Percentiles rank a stretch among this genome's conserved stretches.
phyloP scores from a whole-genome alignment of 371 early-diverging fungal genomes.

The Gilbertella persicaria region DNA sequence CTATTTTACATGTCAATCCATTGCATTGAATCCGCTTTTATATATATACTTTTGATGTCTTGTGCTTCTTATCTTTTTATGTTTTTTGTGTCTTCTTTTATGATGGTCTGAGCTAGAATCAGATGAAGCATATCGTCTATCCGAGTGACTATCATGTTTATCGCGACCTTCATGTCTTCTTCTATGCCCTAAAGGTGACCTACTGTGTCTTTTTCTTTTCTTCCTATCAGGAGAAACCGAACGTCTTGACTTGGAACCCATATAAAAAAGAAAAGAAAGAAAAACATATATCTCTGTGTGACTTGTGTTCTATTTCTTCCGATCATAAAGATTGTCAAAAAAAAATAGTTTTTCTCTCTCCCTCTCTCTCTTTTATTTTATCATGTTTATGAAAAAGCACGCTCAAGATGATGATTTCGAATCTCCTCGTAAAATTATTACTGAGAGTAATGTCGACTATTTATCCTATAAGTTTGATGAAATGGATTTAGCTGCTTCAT shows the following conservation, averaged over 20 bases:
- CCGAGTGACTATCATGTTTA: neutral
- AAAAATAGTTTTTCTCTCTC: neutral
- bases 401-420: conserved; percentile 21
- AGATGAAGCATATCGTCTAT: conserved; percentile 2
- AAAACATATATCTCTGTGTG: neutral
- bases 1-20: conserved; percentile 7
- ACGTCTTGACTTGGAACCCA: neutral
- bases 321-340: no score
- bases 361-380: neutral
- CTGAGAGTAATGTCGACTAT: conserved; percentile 59
- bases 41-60: conserved; percentile 29
- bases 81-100: conserved; percentile 12
- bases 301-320: neutral
- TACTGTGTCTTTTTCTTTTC: neutral
- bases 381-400: conserved; percentile 13
- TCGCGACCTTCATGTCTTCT: conserved; percentile 2
- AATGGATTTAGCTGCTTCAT: conserved; percentile 56
- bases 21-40: neutral
- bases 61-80: conserved; percentile 40
- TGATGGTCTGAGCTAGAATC: neutral
- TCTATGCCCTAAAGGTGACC: conserved; percentile 4
- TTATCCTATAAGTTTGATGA: conserved; percentile 59
- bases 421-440: conserved; percentile 5
- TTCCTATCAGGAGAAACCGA: neutral
- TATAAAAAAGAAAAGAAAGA: neutral